Evolutionary conservation across 352 stramenopile species (phyloP), one percentile per base, ranked within the genome.

Genomic region (Globisporangium uncinulatum): DNA sequence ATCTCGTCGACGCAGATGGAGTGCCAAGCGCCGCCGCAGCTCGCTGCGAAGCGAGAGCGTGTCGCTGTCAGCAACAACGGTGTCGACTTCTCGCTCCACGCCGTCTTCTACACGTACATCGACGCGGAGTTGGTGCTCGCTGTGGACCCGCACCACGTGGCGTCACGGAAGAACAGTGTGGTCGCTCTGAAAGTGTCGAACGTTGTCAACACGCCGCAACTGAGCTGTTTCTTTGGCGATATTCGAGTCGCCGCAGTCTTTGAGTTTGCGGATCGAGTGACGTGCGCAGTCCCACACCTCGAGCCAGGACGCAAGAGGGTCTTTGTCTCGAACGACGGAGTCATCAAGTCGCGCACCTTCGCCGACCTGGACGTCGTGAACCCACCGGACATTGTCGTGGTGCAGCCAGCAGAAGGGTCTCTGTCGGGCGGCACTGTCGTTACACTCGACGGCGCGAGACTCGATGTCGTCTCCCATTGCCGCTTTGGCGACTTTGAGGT

Each of bases 51-150:
- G 13, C 37, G 36, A 31, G 31, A 76, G 37, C 54, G 45, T 24
- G 67, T 95, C 2, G 39, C 65, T 4, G 75, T 92, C 19, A 78
- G 69, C 15, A 90, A 80, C 61, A 95, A 95, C 32, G 77, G 68
- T 7, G 48, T 70, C 0, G 86, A 95, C 54, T 84, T 74, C 21
- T 88, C 74, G 2, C 41, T 39, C 32, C 61, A 73, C 8, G 34
- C 55, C 0, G 57, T 74, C 2, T 72, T 75, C 10, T 82, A 80
- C 45, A 73, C 51, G 6, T 89, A 74, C 42, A 37, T 62, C 43
- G 46, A 67, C 11, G 67, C 65, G 0, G 83, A 89, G 54, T 60
- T 76, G 32, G 76, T 93, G 0, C 52, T 73, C 1, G 56, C 62
- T 7, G 57, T 80, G 14, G 51, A 46, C 4, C 81, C 79, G 9